Percentiles rank a stretch among this genome's conserved stretches.
Evolutionary conservation across 768 basidiomycete species (phyloP).

Genomic region (Punctularia strigosozonata): DNA sequence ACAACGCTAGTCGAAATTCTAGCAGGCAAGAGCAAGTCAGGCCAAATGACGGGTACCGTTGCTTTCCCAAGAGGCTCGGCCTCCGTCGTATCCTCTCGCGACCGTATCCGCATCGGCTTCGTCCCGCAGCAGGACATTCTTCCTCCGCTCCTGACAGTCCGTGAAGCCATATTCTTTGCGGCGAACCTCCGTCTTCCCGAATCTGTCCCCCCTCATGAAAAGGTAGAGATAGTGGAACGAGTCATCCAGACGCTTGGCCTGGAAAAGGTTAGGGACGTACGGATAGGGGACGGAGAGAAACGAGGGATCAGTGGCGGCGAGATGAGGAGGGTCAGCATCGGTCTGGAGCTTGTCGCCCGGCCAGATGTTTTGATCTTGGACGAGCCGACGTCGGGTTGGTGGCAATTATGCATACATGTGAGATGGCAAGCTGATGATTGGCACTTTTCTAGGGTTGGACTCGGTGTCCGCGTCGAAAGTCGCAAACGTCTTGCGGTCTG

Average conservation of each 20-base stretch:
- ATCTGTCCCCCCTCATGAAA: slow-evolving; percentile 46
- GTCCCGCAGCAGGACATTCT: slow-evolving; percentile 83
- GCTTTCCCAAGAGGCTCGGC: slow-evolving; percentile 31
- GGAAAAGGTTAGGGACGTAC: slow-evolving; percentile 47
- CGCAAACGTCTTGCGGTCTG: slow-evolving; percentile 61
- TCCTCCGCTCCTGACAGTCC: slow-evolving; percentile 47
- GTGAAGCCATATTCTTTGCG: slow-evolving; percentile 65
- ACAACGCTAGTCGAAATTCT: slow-evolving; percentile 87
- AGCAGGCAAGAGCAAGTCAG: slow-evolving; percentile 73
- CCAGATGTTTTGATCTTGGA: slow-evolving; percentile 83
- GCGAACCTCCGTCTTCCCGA: slow-evolving; percentile 80
- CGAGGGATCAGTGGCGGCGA: slow-evolving; percentile 90
- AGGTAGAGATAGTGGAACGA: slow-evolving; percentile 51
- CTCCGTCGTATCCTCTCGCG: slow-evolving; percentile 7
- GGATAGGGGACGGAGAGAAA: slow-evolving; percentile 64
- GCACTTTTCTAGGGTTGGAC: slow-evolving; percentile 46
- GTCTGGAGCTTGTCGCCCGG: slow-evolving; percentile 73
- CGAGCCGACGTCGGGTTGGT: slow-evolving; percentile 60
- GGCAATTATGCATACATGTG: too few relatives aligned
- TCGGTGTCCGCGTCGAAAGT: slow-evolving; percentile 79
- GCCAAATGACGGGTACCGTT: slow-evolving; percentile 54
- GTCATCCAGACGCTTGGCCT: slow-evolving; percentile 76
- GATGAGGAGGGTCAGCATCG: slow-evolving; percentile 83
- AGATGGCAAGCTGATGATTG: neutral
- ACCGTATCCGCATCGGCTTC: slow-evolving; percentile 57